Evolutionary conservation across 2,329 filamentous ascomycete species (phyloP).

Genomic region (Paraphoma chrysanthemicola): DNA sequence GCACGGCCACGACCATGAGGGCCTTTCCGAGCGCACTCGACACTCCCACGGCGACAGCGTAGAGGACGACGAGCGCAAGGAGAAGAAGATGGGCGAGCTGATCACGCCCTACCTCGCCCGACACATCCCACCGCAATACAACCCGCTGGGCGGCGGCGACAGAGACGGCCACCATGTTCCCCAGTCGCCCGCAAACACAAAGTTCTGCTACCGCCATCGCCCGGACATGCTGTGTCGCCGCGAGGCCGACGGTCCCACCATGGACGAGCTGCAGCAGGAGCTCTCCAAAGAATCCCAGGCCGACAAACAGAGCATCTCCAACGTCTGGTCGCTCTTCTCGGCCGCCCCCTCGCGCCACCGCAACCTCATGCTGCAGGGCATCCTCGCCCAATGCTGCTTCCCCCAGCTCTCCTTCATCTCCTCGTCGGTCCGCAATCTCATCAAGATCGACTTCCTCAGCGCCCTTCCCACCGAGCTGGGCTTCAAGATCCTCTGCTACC

Average conservation of each 20-base stretch:
- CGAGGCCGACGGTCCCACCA: conserved; percentile 92
- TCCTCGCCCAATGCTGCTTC: conserved; percentile 96
- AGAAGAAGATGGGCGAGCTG: conserved; percentile 75
- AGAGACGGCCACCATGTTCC: conserved; percentile 22
- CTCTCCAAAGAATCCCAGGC: conserved; percentile 80
- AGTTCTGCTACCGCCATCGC: conserved; percentile 93
- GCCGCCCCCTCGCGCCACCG: conserved; percentile 92
- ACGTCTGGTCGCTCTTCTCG: conserved; percentile 98
- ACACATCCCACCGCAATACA: conserved; percentile 89
- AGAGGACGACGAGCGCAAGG: conserved; percentile 42
- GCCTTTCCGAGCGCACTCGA: conserved; percentile 36
- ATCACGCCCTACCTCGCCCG: conserved; percentile 88
- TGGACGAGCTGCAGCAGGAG: conserved; percentile 92
- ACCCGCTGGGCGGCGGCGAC: conserved; percentile 68
- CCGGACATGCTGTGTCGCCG: conserved; percentile 93
- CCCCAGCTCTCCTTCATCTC: conserved; percentile 94
- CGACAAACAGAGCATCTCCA: conserved; percentile 94
- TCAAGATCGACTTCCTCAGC: conserved; percentile 95
- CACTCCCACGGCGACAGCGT: conserved; percentile 32
- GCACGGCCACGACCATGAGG: conserved; percentile 47
- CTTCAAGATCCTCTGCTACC: conserved; percentile 89
- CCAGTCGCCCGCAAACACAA: conserved; percentile 71
- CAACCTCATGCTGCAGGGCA: conserved; percentile 94
- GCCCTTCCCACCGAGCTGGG: conserved; percentile 89
- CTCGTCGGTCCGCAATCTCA: conserved; percentile 87